Percentiles rank a stretch among this genome's conserved stretches.
Conservation (phyloP, 1,284 basidiomycete species). For the Cystobasidium pallidum region DNA sequence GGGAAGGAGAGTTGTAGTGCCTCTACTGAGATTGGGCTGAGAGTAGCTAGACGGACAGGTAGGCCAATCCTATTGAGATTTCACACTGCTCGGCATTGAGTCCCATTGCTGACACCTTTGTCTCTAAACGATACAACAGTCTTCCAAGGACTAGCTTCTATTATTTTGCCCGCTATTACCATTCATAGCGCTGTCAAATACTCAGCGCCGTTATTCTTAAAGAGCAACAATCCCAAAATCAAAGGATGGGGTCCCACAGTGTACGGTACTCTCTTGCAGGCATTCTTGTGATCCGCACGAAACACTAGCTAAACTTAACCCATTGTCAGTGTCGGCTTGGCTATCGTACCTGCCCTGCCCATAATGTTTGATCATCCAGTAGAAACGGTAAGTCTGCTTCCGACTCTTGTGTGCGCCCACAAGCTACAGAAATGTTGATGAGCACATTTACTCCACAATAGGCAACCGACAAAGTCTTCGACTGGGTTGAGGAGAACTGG, state of each 20-base stretch:
- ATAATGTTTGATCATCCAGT: conserved; percentile 66
- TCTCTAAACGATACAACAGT: conserved; percentile 50
- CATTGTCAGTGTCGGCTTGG: conserved; percentile 56
- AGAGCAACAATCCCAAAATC: conserved; percentile 31
- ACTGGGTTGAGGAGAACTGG: conserved; percentile 42
- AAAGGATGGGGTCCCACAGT: conserved; percentile 47
- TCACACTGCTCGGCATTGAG: too few relatives aligned
- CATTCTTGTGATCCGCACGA: not conserved
- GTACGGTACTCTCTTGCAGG: conserved; percentile 40
- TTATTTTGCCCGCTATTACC: conserved; percentile 66
- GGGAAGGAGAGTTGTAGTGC: conserved; percentile 21
- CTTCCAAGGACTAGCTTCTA: conserved; percentile 87
- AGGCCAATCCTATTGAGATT: conserved; percentile 10
- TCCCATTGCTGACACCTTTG: too few relatives aligned
- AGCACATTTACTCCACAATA: too few relatives aligned
- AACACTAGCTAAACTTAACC: not conserved
- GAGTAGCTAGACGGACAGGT: conserved; percentile 30
- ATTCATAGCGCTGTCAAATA: conserved; percentile 76
- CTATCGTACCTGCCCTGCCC: conserved; percentile 76
- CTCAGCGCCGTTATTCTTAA: conserved; percentile 43
- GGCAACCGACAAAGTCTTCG: conserved; percentile 32
- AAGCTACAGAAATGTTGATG: too few relatives aligned
- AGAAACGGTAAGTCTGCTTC: conserved; percentile 14
- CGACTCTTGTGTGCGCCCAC: too few relatives aligned
- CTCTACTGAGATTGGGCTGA: conserved; percentile 36